Conservation (phyloP, 371 early-diverging fungal species). For the Fennellomyces sp. region DNA sequence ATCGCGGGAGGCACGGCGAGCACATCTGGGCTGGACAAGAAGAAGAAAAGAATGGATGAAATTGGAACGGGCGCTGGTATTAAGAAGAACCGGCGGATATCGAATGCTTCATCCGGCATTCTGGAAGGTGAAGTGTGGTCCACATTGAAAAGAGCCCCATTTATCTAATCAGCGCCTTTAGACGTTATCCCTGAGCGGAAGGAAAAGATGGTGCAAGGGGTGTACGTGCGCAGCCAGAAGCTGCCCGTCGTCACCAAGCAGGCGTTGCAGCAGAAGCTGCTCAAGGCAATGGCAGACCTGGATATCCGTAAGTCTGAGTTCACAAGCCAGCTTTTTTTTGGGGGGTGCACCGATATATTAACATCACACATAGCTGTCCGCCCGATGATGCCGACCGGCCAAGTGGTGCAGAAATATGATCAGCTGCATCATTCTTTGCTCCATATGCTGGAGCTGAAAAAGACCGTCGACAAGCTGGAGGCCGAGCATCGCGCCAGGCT, state of each 20-base stretch:
- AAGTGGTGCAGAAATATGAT: constrained; percentile 76
- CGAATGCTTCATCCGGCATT: constrained; percentile 34
- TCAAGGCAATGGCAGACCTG: constrained; percentile 71
- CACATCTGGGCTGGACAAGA: constrained; percentile 9
- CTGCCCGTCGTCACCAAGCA: constrained; percentile 64
- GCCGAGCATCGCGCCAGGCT: constrained; percentile 51
- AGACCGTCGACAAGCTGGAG: constrained; percentile 81
- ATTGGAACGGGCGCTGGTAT: constrained; percentile 1
- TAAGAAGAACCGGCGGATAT: constrained; percentile 42
- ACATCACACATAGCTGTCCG: constrained; percentile 24
- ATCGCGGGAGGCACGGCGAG: constrained; percentile 43
- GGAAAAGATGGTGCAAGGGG: constrained; percentile 76
- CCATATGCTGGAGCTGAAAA: constrained; percentile 81
- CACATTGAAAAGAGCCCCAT: background rate
- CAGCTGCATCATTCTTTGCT: constrained; percentile 71
- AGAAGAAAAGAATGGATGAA: constrained; percentile 3
- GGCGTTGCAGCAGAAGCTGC: constrained; percentile 63
- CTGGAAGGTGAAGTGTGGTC: constrained; percentile 25
- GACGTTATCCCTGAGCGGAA: constrained; percentile 48
- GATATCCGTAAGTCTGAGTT: constrained; percentile 47
- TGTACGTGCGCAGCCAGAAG: constrained; percentile 75
- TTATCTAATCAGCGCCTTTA: constrained; percentile 14
- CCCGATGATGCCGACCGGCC: constrained; percentile 81
- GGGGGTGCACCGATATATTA: background rate
- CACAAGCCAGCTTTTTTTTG: background rate